These are phyloP conservation scores for Adiantum capillusveneris DNA, from an alignment of 75 land plant species.

Conservation along the genomic window DNA sequence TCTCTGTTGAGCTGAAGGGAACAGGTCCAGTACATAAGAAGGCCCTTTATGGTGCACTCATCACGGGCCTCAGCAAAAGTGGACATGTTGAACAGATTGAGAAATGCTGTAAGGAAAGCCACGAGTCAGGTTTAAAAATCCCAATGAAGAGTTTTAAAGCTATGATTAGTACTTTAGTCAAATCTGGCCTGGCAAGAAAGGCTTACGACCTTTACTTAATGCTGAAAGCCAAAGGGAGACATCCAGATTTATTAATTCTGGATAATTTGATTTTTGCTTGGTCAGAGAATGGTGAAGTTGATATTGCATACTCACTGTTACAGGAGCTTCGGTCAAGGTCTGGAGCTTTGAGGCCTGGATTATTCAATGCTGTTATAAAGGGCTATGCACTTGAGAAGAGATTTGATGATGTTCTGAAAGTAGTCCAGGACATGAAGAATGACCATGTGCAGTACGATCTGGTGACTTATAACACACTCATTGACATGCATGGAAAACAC, in stretches of 20 bases:
- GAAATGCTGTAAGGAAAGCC: conserved; percentile 13
- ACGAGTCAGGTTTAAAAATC: no score
- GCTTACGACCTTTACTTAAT: no score
- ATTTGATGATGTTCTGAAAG: conserved; percentile 5
- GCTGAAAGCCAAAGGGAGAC: conserved; percentile 1
- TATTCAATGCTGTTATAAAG: conserved; percentile 10
- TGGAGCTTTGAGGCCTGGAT: neutral
- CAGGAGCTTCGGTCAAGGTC: neutral
- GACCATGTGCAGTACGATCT: conserved; percentile 31
- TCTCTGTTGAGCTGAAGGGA: conserved; percentile 28
- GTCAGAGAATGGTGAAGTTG: conserved; percentile 4
- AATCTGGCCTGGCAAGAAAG: no score
- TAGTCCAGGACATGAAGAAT: conserved; percentile 43
- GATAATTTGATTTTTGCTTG: conserved; percentile 6
- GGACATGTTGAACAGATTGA: conserved; percentile 34
- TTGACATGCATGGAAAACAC: conserved; percentile 33
- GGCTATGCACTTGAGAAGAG: neutral
- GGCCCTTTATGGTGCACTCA: conserved; percentile 49
- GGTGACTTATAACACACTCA: conserved; percentile 43
- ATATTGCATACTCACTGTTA: conserved; percentile 4
- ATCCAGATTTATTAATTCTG: conserved; percentile 1
- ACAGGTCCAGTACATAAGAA: conserved; percentile 34
- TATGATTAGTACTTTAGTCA: no score
- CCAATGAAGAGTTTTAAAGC: no score
- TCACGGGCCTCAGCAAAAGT: conserved; percentile 41